Conservation (phyloP, 169 alveolate species). For the Besnoitia besnoiti region DNA sequence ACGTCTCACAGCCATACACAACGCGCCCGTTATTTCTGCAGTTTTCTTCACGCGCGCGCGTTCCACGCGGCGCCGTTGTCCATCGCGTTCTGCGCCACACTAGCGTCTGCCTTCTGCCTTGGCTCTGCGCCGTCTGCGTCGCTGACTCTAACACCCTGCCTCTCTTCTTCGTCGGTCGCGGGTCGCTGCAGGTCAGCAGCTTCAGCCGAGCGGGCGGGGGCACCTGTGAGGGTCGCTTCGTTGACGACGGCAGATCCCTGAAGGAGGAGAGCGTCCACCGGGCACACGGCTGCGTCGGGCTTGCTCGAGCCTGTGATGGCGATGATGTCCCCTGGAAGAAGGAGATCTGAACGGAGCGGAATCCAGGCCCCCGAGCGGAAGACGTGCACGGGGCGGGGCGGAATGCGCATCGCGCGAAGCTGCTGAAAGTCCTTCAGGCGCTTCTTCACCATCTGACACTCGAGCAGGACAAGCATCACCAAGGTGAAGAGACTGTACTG, state of each 20-base stretch:
- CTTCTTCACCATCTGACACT: constrained; percentile 61
- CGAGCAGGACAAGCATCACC: constrained; percentile 85
- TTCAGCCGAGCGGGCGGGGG: too few relatives aligned
- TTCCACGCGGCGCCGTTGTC: too few relatives aligned
- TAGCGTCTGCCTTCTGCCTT: too few relatives aligned
- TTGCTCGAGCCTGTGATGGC: constrained; percentile 37
- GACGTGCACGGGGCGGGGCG: constrained; percentile 86
- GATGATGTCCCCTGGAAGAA: constrained; percentile 95
- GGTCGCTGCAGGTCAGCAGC: not conserved
- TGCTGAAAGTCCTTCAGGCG: constrained; percentile 39
- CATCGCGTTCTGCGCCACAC: too few relatives aligned
- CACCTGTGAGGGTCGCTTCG: constrained; percentile 87
- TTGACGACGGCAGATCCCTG: constrained; percentile 70
- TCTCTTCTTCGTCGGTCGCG: not conserved
- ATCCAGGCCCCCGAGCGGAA: constrained; percentile 90
- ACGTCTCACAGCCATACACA: too few relatives aligned
- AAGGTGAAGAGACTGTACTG: constrained; percentile 91
- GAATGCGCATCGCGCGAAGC: constrained; percentile 86
- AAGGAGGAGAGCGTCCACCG: constrained; percentile 66
- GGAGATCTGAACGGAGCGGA: constrained; percentile 83
- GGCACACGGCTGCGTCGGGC: constrained; percentile 40
- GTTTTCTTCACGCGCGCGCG: too few relatives aligned
- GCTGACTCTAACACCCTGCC: too few relatives aligned
- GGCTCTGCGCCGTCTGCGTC: too few relatives aligned
- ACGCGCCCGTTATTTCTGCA: too few relatives aligned